Evolutionary conservation across 2,329 filamentous ascomycete genomes (phyloP).

Genomic region (Pseudogymnoascus sp.): DNA sequence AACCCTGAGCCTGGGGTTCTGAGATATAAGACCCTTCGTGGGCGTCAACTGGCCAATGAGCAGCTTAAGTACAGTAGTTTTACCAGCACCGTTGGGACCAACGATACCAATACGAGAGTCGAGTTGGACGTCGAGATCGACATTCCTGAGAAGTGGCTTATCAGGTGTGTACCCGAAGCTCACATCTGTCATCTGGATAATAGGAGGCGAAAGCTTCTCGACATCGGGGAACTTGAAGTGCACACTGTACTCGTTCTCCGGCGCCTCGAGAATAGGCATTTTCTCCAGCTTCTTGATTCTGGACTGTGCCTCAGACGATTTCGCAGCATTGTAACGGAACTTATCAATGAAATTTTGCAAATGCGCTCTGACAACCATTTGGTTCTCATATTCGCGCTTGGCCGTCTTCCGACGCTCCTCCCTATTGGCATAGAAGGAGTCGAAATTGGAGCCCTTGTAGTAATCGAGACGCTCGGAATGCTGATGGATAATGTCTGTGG

Average conservation of each 20-base stretch:
- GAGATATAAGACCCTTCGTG: conserved; percentile 71
- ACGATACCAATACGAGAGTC: conserved; percentile 98
- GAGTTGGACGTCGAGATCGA: conserved; percentile 93
- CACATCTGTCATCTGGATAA: conserved; percentile 93
- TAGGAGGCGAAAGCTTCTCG: conserved; percentile 93
- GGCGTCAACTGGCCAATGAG: conserved; percentile 78
- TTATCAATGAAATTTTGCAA: conserved; percentile 98
- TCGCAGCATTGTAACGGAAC: conserved; percentile 97
- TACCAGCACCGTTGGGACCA: conserved; percentile 97
- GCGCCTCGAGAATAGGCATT: conserved; percentile 84
- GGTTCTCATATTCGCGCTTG: conserved; percentile 96
- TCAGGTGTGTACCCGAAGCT: conserved; percentile 80
- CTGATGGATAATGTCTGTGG: conserved; percentile 98
- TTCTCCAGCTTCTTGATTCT: conserved; percentile 98
- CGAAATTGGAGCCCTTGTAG: conserved; percentile 96
- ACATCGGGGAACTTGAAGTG: conserved; percentile 97
- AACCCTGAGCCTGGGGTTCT: conserved; percentile 78
- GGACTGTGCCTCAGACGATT: conserved; percentile 95
- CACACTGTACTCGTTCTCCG: conserved; percentile 89
- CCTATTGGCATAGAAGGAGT: conserved; percentile 93
- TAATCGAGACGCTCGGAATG: conserved; percentile 96
- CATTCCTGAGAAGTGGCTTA: conserved; percentile 69
- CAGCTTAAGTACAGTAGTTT: conserved; percentile 97
- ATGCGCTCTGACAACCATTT: conserved; percentile 89
- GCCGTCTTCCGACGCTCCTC: conserved; percentile 96